phyloP scores from a whole-genome alignment of 1,284 basidiomycete species.

The Apiotrichum veenhuisii region DNA sequence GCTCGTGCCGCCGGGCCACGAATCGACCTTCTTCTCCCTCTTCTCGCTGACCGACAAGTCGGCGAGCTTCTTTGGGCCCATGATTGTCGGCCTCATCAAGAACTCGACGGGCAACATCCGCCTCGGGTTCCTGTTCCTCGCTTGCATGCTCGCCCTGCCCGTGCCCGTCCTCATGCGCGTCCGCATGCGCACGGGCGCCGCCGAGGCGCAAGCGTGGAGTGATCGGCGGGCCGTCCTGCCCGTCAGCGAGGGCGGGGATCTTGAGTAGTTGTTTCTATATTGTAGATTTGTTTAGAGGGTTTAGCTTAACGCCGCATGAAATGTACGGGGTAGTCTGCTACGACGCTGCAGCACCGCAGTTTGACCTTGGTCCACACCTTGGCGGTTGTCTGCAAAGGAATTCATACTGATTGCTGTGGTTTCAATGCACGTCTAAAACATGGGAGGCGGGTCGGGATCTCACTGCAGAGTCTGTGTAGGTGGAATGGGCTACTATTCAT shows the following conservation, averaged over 20 bases:
- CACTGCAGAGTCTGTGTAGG: too few species aligned
- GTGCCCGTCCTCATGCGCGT: conserved; percentile 70
- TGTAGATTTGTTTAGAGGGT: too few species aligned
- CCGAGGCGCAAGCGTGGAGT: conserved; percentile 54
- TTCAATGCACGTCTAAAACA: too few species aligned
- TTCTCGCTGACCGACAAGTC: conserved; percentile 79
- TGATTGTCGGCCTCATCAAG: conserved; percentile 77
- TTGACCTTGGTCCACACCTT: too few species aligned
- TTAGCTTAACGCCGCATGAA: too few species aligned
- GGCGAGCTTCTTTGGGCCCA: conserved; percentile 82
- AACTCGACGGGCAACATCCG: conserved; percentile 84
- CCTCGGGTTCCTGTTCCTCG: conserved; percentile 80
- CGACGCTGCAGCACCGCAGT: too few species aligned
- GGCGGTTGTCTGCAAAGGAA: too few species aligned
- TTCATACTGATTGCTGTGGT: too few species aligned
- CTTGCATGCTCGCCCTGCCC: conserved; percentile 71
- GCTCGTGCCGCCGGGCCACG: conserved; percentile 47
- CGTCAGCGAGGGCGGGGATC: not conserved
- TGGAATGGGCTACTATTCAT: too few species aligned
- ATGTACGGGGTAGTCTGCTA: too few species aligned
- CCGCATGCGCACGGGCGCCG: conserved; percentile 63
- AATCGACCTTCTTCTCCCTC: conserved; percentile 62
- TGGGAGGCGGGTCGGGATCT: too few species aligned
- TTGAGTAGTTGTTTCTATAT: not conserved
- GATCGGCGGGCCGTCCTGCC: not conserved